A percentile compares a stretch with the other conserved stretches of the same genome.
These are phyloP conservation scores for Metarhizium robertsii DNA, from an alignment of 2,329 filamentous ascomycete genomes.

Conservation along the genomic window DNA sequence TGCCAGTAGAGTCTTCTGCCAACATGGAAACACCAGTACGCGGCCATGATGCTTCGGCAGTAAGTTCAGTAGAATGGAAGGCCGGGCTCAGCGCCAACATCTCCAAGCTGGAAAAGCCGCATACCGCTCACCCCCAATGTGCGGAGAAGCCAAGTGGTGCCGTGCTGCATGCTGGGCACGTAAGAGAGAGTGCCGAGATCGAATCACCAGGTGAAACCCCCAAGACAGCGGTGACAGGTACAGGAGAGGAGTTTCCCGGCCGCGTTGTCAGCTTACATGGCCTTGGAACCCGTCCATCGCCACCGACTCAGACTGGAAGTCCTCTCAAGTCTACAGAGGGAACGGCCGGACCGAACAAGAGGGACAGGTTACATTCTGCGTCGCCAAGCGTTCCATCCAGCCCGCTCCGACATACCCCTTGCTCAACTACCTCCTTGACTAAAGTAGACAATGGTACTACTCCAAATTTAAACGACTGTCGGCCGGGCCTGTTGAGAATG, in stretches of 20 bases:
- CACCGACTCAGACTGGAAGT: background rate
- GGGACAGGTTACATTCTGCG: background rate
- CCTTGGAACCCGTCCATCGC: background rate
- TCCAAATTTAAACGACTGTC: background rate
- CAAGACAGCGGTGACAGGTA: background rate
- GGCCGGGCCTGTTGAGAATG: slow-evolving; percentile 11
- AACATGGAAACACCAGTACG: slow-evolving; percentile 8
- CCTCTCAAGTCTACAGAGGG: background rate
- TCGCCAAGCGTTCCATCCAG: background rate
- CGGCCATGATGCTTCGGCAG: slow-evolving; percentile 28
- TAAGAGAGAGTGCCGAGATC: slow-evolving; percentile 42
- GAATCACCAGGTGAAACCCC: slow-evolving; percentile 19
- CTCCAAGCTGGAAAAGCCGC: slow-evolving; percentile 31
- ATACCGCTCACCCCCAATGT: background rate
- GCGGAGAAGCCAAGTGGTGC: background rate
- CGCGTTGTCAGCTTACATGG: background rate
- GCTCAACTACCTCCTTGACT: background rate
- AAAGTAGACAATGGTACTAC: background rate
- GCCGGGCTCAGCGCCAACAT: slow-evolving; percentile 43
- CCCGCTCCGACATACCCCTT: slow-evolving; percentile 2
- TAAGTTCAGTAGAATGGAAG: slow-evolving; percentile 46
- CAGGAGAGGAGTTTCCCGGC: background rate
- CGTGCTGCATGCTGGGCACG: slow-evolving; percentile 25
- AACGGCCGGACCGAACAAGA: background rate
- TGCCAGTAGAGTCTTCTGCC: background rate